Base-by-base conservation (phyloP, 352 stramenopile species). In the Phytophthora boehmeriae region DNA sequence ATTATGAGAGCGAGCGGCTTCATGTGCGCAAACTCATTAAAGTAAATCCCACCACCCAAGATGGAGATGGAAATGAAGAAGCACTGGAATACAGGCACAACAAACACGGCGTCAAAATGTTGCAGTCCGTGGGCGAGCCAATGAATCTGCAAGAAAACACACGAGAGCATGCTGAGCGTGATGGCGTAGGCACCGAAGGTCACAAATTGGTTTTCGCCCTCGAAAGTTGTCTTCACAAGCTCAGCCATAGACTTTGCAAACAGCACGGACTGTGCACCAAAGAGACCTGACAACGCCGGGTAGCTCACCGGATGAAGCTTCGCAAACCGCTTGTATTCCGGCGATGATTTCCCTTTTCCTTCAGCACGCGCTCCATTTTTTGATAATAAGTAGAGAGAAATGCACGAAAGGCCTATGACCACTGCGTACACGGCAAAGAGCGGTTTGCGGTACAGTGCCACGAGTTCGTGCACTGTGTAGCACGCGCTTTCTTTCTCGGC, bases 1-100 rank as follows among this genome's bases (percentile, higher is more conserved):
- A 95, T 91, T 16, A 54, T 59, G 19, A 90, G 65, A 53, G 76
- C 56, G 10, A 88, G 64, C 0, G 57, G 53, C 10, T 59, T 36
- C 76, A 95, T 90, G 30, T 54, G 66, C 8, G 71, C 59, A 53
- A 95, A 93, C 61, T 95, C 86, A 50, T 91, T 88, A 48, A 97
- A 97, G 65, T 96, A 97, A 5, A 97, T 75, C 10, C 88, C 90
- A 8, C 90, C 90, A 8, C 85, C 88, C 36, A 97, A 83, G 45
- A 97, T 92, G 19, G 81, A 91, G n/a, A 93, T 83, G 4, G 92
- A 94, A 44, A 93, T 97, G 71, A 95, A 97, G 65, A 97, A 97
- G 50, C 92, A 95, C 69, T 92, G 83, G 59, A 95, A 93, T 2
- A 92, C 78, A 0, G 87, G 87, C 10, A 96, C 83, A 28, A 97